phyloP scores from a whole-genome alignment of 1,139 yeast genomes.

The Blastobotrys capitulatus region DNA sequence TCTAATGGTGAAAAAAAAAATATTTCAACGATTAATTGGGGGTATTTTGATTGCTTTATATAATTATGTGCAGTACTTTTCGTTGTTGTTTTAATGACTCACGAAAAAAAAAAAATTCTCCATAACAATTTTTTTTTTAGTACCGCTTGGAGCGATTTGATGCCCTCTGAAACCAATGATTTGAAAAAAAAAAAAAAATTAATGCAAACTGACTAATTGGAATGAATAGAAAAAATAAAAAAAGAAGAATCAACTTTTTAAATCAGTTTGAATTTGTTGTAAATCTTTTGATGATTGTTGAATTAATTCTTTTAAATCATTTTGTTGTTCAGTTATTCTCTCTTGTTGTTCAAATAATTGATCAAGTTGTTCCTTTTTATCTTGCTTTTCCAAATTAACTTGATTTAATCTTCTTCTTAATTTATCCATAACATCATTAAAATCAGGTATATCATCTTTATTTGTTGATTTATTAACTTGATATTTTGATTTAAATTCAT shows the following conservation, averaged over 20 bases:
- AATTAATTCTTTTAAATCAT: conserved; percentile 12
- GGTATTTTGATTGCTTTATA: not conserved
- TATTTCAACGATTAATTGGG: not conserved
- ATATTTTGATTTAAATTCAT: not conserved
- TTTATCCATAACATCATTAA: conserved; percentile 7
- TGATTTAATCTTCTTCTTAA: conserved; percentile 2
- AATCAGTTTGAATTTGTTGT: not conserved
- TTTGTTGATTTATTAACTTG: not conserved
- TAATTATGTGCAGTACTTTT: not conserved
- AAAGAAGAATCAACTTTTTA: not conserved
- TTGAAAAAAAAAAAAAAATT: not conserved
- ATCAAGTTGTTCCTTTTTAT: conserved; percentile 7
- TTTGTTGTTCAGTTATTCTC: conserved; percentile 13
- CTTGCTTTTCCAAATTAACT: conserved; percentile 5
- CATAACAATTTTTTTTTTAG: not conserved
- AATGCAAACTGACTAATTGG: too few species aligned
- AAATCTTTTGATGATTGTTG: conserved; percentile 13
- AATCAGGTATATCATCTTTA: conserved; percentile 5
- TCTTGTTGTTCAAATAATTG: conserved; percentile 11
- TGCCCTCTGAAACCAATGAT: too few species aligned
- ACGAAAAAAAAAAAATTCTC: not conserved
- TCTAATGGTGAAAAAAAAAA: not conserved
- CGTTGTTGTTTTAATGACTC: not conserved
- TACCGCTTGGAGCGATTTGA: too few species aligned
- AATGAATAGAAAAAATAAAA: too few species aligned